Evolutionary conservation across 164 flowering plant species (phyloP), one percentile per base, ranked within the genome.

Genomic region (Stephania japonica): DNA sequence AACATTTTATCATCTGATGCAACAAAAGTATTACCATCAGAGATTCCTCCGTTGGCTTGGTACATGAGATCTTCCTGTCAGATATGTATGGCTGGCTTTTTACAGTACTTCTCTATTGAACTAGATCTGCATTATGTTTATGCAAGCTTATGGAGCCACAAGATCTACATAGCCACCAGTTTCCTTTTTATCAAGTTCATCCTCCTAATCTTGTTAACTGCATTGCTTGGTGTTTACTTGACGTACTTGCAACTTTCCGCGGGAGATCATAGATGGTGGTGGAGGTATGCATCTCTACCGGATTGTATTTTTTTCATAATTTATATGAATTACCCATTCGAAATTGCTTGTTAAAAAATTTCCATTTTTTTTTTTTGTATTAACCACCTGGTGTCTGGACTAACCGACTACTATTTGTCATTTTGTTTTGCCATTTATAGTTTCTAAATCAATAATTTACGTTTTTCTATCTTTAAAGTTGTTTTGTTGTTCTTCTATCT

Each of bases 241-340:
- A 89, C 95, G 32, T 91, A 85, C 75, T 80, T 91, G 79, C 95
- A 90, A 83, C 95, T 93, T 42, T 83, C 90, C 38, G 82, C 65
- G 38, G 98, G 90, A 82, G 95, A 91, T 76, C 89, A 85, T 73
- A 72, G 85, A 78, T 93, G 98, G 98, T 87, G 93, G 93, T 93
- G 98, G 98, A 89, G 97, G 98, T 91, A 87, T 69, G 85, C 74
- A 21, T 75, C 61, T 53, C 43, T 50, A 1, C 1, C 5, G 0
- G 49, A 44, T 44, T 9, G 5, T n/a, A 7, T 1, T 47, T 8
- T 16, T 47, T 18, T 23, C 43, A 23, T 44, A 42, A 24, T 27
- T 70, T 59, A 18, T 50, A n/a, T 25, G n/a, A 6, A 24, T 25
- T 18, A 26, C 23, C 43, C 16, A 25, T 3, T 43, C 19, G 14